These are phyloP conservation scores for Combretum micranthum DNA, from an alignment of 345 rosid species.

Conservation along the genomic window DNA sequence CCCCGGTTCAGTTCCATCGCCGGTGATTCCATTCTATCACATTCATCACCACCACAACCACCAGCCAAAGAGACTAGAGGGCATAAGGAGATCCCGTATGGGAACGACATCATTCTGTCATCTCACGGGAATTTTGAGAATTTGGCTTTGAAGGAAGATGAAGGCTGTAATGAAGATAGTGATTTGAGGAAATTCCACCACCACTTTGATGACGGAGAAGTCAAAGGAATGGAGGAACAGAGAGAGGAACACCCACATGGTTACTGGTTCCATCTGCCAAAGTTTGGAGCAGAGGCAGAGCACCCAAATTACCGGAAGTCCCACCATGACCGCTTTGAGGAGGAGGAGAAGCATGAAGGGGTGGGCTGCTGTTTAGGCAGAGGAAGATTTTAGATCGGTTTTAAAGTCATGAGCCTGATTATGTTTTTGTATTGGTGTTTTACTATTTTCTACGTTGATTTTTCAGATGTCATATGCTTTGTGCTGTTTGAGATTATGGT, in stretches of 20 bases:
- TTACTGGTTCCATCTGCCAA: too few relatives aligned
- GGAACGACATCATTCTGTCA: constrained; percentile 31
- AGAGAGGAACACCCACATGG: too few relatives aligned
- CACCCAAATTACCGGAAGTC: constrained; percentile 1
- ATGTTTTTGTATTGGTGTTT: background rate
- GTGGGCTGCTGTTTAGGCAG: constrained; percentile 23
- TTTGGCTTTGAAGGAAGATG: constrained; percentile 12
- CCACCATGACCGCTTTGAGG: constrained; percentile 6
- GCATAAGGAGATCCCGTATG: constrained; percentile 22
- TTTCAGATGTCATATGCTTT: too few relatives aligned
- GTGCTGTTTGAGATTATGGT: too few relatives aligned
- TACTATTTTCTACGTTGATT: too few relatives aligned
- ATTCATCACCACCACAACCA: constrained; percentile 26
- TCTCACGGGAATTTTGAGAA: background rate
- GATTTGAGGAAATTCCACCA: background rate
- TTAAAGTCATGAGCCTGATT: constrained; percentile 10
- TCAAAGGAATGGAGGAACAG: too few relatives aligned
- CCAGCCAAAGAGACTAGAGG: background rate
- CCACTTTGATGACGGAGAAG: too few relatives aligned
- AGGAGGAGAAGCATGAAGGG: constrained; percentile 3
- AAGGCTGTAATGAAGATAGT: constrained; percentile 6
- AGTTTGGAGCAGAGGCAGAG: constrained; percentile 12
- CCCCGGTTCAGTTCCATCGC: constrained; percentile 15
- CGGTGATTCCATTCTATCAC: constrained; percentile 8
- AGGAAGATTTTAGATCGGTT: constrained; percentile 38